Conservation (phyloP, 1,284 basidiomycete genomes). For the Ganoderma lingzhi region DNA sequence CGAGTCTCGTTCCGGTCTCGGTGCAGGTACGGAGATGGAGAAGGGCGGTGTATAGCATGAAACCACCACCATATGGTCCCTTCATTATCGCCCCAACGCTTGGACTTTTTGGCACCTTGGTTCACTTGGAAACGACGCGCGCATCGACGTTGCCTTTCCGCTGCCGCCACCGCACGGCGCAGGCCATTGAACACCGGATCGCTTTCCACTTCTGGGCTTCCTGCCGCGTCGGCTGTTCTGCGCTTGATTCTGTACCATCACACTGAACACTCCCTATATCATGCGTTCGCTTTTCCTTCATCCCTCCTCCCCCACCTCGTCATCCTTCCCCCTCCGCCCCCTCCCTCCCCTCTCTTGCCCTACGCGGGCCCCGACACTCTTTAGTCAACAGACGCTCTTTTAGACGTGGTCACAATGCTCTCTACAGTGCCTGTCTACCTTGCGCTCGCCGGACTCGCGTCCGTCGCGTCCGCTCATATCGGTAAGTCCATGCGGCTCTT, state of each 20-base stretch:
- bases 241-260: constrained; percentile 1
- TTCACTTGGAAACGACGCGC: constrained; percentile 10
- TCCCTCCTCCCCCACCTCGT: constrained; percentile 3
- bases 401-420: constrained; percentile 33
- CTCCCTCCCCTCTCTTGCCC: constrained; percentile 21
- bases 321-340: constrained; percentile 15
- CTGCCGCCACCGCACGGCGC: constrained; percentile 6
- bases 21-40: not conserved
- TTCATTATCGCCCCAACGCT: not conserved
- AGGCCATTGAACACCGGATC: constrained; percentile 3
- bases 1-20: constrained; percentile 3
- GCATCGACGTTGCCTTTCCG: not conserved
- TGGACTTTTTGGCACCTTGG: not conserved
- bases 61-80: not conserved
- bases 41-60: not conserved
- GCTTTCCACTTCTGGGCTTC: not conserved
- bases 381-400: constrained; percentile 32
- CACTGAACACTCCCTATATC: constrained; percentile 7
- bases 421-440: constrained; percentile 32
- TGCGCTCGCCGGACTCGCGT: constrained; percentile 36
- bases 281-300: not conserved
- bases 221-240: not conserved
- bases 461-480: constrained; percentile 37
- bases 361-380: constrained; percentile 35
- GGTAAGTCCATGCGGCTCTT: constrained; percentile 19